A percentile compares a stretch with the other conserved stretches of the same genome.
These are phyloP conservation scores for Dictyostelium citrinum DNA, from an alignment of 78 protist species.

Conservation along the genomic window DNA sequence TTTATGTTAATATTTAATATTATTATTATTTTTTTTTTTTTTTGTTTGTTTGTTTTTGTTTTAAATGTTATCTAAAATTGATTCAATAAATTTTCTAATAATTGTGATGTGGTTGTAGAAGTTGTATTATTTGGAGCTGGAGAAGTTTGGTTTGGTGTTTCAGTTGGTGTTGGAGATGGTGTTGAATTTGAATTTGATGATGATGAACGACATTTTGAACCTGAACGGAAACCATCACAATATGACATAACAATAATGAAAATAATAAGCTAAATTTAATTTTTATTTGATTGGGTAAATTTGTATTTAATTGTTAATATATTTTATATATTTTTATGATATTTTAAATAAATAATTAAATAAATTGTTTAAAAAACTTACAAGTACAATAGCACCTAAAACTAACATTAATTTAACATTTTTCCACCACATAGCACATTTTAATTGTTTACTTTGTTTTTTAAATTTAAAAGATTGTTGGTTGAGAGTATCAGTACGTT, in stretches of 20 bases:
- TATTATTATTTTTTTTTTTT: too few species aligned
- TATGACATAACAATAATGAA: conserved; percentile 46
- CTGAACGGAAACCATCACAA: conserved; percentile 55
- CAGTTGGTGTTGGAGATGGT: background rate
- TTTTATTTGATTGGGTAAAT: too few species aligned
- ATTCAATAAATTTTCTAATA: background rate
- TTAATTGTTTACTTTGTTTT: conserved; percentile 88
- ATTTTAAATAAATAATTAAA: too few species aligned
- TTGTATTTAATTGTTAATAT: too few species aligned
- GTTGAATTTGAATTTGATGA: background rate
- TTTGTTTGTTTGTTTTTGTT: too few species aligned
- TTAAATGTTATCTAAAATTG: background rate
- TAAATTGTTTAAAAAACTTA: too few species aligned
- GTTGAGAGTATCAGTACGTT: conserved; percentile 89
- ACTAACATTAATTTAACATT: conserved; percentile 87
- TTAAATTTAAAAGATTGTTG: conserved; percentile 88
- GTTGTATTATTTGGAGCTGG: background rate
- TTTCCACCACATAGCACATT: conserved; percentile 96
- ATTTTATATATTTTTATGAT: too few species aligned
- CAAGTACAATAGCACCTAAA: conserved; percentile 62
- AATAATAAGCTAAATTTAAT: conserved; percentile 35
- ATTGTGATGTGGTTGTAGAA: background rate
- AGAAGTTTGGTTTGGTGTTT: background rate
- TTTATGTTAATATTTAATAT: too few species aligned
- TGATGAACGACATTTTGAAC: background rate